Percentiles rank a stretch among this genome's conserved stretches.
phyloP scores from a whole-genome alignment of 1,284 basidiomycete species.

The Prillingera fragicola region DNA sequence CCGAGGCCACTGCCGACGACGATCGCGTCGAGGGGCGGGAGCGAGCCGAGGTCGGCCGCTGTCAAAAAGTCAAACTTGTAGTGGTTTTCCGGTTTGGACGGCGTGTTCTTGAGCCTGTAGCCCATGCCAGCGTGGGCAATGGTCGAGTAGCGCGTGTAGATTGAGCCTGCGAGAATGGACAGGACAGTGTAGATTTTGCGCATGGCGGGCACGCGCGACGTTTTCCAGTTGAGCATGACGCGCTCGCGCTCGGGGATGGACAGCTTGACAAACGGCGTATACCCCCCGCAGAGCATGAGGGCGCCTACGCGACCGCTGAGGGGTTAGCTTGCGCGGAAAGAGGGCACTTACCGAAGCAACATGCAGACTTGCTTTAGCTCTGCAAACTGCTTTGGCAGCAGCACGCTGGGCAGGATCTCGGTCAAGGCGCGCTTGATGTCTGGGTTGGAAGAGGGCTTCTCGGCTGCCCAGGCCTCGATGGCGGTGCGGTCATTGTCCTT shows the following conservation, averaged over 20 bases:
- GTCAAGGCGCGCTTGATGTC: background rate
- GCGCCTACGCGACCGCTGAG: background rate
- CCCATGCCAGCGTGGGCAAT: background rate
- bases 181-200: background rate
- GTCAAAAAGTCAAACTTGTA: background rate
- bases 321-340: background rate
- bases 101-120: background rate
- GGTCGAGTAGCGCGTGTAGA: background rate
- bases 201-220: background rate
- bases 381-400: background rate
- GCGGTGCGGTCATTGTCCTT: too few relatives aligned
- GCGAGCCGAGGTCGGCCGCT: background rate
- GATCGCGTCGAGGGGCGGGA: background rate
- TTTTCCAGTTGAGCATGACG: background rate
- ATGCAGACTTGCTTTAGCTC: background rate
- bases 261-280: background rate
- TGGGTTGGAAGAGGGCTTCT: background rate
- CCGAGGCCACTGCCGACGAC: background rate
- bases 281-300: background rate
- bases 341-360: background rate
- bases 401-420: background rate
- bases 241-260: background rate
- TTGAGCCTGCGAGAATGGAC: background rate
- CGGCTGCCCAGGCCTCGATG: background rate
- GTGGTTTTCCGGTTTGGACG: background rate